phyloP scores from a whole-genome alignment of 371 early-diverging fungal genomes.

The Basidiobolus heterosporus region DNA sequence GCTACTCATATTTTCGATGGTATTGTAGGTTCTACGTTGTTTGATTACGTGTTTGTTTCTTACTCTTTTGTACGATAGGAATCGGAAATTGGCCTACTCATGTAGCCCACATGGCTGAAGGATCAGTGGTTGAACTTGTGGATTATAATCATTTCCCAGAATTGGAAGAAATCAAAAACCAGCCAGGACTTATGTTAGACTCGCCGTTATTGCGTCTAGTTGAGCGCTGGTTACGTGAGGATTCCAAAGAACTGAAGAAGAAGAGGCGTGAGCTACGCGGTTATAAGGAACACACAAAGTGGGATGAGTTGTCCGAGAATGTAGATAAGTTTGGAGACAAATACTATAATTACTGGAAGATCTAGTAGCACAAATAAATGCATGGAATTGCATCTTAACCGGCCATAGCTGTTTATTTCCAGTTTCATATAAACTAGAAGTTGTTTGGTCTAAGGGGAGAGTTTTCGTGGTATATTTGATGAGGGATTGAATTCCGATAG shows the following conservation, averaged over 20 bases:
- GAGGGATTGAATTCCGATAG: too few relatives aligned
- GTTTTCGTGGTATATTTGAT: too few relatives aligned
- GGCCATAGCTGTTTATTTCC: too few relatives aligned
- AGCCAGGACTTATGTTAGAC: slow-evolving; percentile 15
- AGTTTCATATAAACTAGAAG: too few relatives aligned
- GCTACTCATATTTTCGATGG: slow-evolving; percentile 56
- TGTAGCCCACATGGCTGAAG: slow-evolving; percentile 49
- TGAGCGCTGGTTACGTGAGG: slow-evolving; percentile 35
- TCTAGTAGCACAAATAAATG: too few relatives aligned
- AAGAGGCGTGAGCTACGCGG: slow-evolving; percentile 4
- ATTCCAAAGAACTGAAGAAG: slow-evolving; percentile 7
- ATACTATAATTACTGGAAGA: slow-evolving; percentile 33
- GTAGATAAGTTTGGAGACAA: slow-evolving; percentile 51
- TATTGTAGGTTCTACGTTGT: slow-evolving; percentile 1
- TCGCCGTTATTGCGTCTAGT: slow-evolving; percentile 47
- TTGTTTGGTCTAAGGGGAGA: too few relatives aligned
- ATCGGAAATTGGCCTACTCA: slow-evolving; percentile 52
- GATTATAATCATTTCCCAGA: slow-evolving; percentile 21
- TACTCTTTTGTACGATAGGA: background rate
- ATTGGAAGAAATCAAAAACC: slow-evolving; percentile 18
- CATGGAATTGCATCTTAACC: too few relatives aligned
- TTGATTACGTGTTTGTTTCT: background rate
- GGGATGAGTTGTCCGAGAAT: slow-evolving; percentile 59
- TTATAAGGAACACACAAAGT: slow-evolving; percentile 22
- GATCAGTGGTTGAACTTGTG: slow-evolving; percentile 21